Conservation (phyloP, 352 stramenopile species). For the Peronospora destructor region DNA sequence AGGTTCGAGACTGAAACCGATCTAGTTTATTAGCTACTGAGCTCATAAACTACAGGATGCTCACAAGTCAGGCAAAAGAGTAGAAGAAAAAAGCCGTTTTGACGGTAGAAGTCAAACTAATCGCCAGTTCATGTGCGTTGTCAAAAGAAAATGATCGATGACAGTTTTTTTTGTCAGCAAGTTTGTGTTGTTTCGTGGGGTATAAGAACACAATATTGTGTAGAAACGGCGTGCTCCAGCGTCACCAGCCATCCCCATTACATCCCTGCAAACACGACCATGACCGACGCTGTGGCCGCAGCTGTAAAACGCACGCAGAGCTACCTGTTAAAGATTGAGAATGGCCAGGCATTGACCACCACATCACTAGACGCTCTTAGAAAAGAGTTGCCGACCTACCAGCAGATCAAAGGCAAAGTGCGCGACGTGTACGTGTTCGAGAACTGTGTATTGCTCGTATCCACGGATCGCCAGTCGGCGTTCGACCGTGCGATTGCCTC, state of each 20-base stretch:
- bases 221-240: background rate
- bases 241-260: conserved; percentile 12
- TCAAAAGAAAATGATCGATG: too few relatives aligned
- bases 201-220: conserved; percentile 1
- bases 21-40: background rate
- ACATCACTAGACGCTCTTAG: conserved; percentile 50
- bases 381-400: conserved; percentile 35
- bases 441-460: conserved; percentile 91
- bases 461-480: conserved; percentile 97
- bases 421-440: conserved; percentile 89
- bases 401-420: conserved; percentile 82
- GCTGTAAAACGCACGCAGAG: conserved; percentile 61
- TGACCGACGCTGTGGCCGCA: conserved; percentile 41
- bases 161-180: too few relatives aligned
- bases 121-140: too few relatives aligned
- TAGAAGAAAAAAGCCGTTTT: conserved; percentile 3
- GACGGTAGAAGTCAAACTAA: background rate
- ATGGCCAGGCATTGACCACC: conserved; percentile 32
- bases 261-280: conserved; percentile 6
- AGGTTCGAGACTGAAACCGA: conserved; percentile 1
- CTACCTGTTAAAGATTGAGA: conserved; percentile 60
- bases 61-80: conserved; percentile 2
- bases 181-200: too few relatives aligned
- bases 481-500: conserved; percentile 95
- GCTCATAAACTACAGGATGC: too few relatives aligned